Conservation (phyloP, 495 filamentous ascomycete genomes). For the Xylaria sp. region DNA sequence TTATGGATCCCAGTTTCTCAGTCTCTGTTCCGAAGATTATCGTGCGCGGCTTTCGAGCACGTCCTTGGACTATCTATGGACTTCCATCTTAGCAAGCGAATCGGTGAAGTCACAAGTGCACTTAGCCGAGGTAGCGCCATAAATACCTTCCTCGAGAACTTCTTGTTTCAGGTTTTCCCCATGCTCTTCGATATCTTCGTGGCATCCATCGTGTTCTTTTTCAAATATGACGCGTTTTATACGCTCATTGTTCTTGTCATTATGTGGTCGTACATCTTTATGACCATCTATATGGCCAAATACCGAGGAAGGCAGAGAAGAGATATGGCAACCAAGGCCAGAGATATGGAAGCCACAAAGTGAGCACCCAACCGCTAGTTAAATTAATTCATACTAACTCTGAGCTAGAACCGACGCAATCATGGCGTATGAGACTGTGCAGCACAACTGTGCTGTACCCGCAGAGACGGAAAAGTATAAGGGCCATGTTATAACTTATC, state of each 20-base stretch:
- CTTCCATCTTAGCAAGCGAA: slow-evolving; percentile 86
- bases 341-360: slow-evolving; percentile 73
- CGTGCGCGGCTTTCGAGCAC: slow-evolving; percentile 84
- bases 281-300: slow-evolving; percentile 86
- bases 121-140: slow-evolving; percentile 84
- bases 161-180: slow-evolving; percentile 81
- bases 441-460: slow-evolving; percentile 33
- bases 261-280: slow-evolving; percentile 82
- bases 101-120: slow-evolving; percentile 82
- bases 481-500: slow-evolving; percentile 30
- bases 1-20: slow-evolving; percentile 86
- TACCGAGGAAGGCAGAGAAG: slow-evolving; percentile 82
- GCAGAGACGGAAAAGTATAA: slow-evolving; percentile 33
- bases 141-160: slow-evolving; percentile 84
- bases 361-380: slow-evolving; percentile 1
- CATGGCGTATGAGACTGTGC: slow-evolving; percentile 37
- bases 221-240: slow-evolving; percentile 79
- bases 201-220: slow-evolving; percentile 75
- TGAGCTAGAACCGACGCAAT: slow-evolving; percentile 42
- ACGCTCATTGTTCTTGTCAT: slow-evolving; percentile 78
- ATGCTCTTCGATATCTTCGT: slow-evolving; percentile 82
- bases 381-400: slow-evolving; percentile 15
- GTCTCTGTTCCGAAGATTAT: slow-evolving; percentile 84
- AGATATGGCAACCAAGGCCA: slow-evolving; percentile 78
- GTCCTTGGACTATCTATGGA: slow-evolving; percentile 83